Evolutionary conservation across 176 grass and related monocot species (phyloP).

Genomic region (Raddia distichophylla): DNA sequence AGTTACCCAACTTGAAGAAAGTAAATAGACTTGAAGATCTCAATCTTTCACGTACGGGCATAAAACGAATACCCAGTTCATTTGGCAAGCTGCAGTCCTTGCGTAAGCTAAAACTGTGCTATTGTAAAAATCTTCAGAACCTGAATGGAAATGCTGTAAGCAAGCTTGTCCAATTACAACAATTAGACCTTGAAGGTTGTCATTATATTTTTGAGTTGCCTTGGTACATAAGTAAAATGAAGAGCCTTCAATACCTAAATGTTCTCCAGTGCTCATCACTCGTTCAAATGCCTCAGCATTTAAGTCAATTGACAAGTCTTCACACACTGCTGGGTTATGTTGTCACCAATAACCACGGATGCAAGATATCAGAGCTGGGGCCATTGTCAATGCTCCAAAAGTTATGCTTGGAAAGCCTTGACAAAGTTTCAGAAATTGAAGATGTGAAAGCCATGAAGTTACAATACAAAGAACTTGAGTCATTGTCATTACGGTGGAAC

Average conservation of each 20-base stretch:
- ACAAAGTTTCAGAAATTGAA: not conserved
- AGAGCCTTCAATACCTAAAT: conserved; percentile 7
- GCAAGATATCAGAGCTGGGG: not conserved
- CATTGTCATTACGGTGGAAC: not conserved
- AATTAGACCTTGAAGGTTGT: conserved; percentile 34
- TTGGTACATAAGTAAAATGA: conserved; percentile 13
- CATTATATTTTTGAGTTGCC: not conserved
- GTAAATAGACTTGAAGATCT: conserved; percentile 13
- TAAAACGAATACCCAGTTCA: not conserved
- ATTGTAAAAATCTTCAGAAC: not conserved
- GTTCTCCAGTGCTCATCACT: not conserved
- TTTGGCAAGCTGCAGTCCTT: not conserved
- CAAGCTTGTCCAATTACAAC: not conserved
- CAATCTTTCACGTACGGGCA: not conserved
- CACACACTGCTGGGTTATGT: not conserved
- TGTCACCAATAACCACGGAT: not conserved
- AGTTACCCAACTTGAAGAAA: conserved; percentile 12
- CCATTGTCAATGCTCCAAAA: not conserved
- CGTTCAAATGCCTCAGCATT: not conserved
- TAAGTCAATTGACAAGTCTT: conserved; percentile 12
- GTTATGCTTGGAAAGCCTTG: not conserved
- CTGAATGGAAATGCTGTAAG: not conserved
- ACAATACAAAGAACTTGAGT: not conserved
- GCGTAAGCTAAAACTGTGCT: not conserved
- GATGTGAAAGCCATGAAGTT: not conserved